These are phyloP conservation scores for Puccinia polysora DNA, from an alignment of 1,284 basidiomycete species.

Conservation along the genomic window DNA sequence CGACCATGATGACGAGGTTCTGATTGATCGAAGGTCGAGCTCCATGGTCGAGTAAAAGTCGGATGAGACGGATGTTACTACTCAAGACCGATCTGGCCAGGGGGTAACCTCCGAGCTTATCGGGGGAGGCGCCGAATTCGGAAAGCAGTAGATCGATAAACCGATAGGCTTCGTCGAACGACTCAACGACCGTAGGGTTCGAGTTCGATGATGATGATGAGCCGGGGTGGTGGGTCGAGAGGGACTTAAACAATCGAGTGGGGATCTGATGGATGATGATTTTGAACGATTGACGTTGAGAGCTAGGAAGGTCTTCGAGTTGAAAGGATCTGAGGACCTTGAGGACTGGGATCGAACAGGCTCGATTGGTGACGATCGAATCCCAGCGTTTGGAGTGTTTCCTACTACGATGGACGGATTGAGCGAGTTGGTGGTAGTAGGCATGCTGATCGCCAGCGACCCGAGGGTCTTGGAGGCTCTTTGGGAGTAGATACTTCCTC, in stretches of 20 bases:
- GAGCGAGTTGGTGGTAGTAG: no score
- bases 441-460: no score
- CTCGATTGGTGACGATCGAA: slow-evolving; percentile 5
- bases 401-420: no score
- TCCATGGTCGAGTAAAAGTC: slow-evolving; percentile 31
- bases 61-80: slow-evolving; percentile 14
- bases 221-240: not conserved
- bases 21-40: slow-evolving; percentile 15
- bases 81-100: slow-evolving; percentile 31
- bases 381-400: slow-evolving; percentile 5
- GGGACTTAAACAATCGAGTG: slow-evolving; percentile 26
- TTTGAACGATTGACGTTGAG: not conserved
- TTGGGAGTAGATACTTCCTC: slow-evolving; percentile 25
- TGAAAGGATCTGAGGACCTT: slow-evolving; percentile 17
- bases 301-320: not conserved
- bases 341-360: slow-evolving; percentile 29
- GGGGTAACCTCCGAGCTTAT: slow-evolving; percentile 32
- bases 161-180: slow-evolving; percentile 7
- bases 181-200: not conserved
- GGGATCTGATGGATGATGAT: slow-evolving; percentile 12
- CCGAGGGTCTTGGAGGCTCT: not conserved
- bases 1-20: slow-evolving; percentile 30
- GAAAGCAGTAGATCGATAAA: slow-evolving; percentile 19
- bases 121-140: slow-evolving; percentile 21
- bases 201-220: not conserved